These are phyloP conservation scores for Paramecium biaurelia DNA, from an alignment of 73 alveolate species.

Conservation along the genomic window DNA sequence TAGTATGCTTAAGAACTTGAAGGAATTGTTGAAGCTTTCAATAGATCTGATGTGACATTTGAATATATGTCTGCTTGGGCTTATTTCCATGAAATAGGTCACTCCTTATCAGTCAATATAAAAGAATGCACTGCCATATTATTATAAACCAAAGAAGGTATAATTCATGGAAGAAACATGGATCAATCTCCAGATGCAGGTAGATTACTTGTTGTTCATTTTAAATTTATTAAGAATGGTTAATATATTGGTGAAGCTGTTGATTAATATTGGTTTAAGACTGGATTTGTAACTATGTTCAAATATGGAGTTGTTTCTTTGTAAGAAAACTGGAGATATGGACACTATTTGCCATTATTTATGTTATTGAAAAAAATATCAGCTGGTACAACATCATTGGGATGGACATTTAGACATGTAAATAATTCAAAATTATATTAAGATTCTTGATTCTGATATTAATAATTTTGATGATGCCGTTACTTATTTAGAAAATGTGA, in stretches of 20 bases:
- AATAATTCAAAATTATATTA: not conserved
- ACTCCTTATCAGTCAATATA: not conserved
- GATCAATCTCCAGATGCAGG: constrained; percentile 31
- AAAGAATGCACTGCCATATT: constrained; percentile 23
- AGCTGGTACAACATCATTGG: not conserved
- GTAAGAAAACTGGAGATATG: constrained; percentile 44
- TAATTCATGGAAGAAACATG: constrained; percentile 53
- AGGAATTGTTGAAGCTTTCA: constrained; percentile 12
- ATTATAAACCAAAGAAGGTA: not conserved
- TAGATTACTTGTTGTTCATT: constrained; percentile 11
- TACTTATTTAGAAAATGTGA: not conserved
- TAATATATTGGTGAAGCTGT: constrained; percentile 48
- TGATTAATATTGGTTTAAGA: constrained; percentile 41
- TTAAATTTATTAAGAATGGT: not conserved
- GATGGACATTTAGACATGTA: constrained; percentile 19
- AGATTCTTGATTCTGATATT: not conserved
- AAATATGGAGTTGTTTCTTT: constrained; percentile 2
- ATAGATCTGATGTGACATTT: constrained; percentile 8
- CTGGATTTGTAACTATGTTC: not conserved
- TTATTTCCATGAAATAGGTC: constrained; percentile 48
- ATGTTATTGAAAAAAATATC: not conserved
- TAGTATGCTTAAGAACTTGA: constrained; percentile 30
- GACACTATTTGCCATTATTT: not conserved
- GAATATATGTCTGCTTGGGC: constrained; percentile 51
- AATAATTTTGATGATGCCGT: not conserved